A percentile compares a stretch with the other conserved stretches of the same genome.
phyloP scores from a whole-genome alignment of 768 basidiomycete species.

The Collybia sp. region DNA sequence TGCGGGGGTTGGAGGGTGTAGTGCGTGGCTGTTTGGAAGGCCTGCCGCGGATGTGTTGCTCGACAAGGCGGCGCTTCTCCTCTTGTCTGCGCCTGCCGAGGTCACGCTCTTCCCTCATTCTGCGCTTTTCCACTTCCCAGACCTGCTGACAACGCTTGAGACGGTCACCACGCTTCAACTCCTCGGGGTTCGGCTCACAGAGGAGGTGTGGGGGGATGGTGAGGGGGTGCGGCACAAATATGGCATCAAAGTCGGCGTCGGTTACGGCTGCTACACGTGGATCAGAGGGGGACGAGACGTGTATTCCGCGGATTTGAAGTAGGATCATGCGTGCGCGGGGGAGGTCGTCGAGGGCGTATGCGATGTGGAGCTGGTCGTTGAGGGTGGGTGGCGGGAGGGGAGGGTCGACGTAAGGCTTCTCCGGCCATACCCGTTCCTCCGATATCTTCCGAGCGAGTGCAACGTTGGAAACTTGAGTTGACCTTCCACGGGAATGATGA shows the following conservation, averaged over 20 bases:
- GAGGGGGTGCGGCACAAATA: constrained; percentile 30
- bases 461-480: constrained; percentile 30
- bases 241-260: constrained; percentile 46
- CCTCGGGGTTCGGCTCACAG: constrained; percentile 35
- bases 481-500: constrained; percentile 21
- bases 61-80: constrained; percentile 9
- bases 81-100: constrained; percentile 22
- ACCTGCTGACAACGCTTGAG: constrained; percentile 40
- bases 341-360: constrained; percentile 65
- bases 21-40: constrained; percentile 22
- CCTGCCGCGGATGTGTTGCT: constrained; percentile 14
- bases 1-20: constrained; percentile 6
- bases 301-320: constrained; percentile 58
- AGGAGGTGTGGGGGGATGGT: constrained; percentile 24
- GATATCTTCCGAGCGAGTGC: constrained; percentile 40
- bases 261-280: constrained; percentile 59
- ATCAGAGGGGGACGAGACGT: constrained; percentile 54
- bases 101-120: constrained; percentile 33
- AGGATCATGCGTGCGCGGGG: constrained; percentile 61
- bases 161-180: constrained; percentile 32
- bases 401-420: constrained; percentile 30
- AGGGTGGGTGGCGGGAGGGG: constrained; percentile 41
- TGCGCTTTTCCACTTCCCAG: constrained; percentile 44
- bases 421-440: constrained; percentile 25
- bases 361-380: constrained; percentile 61